Percentiles rank a stretch among this genome's conserved stretches.
These are phyloP conservation scores for Penicillium crustosum DNA, from an alignment of 2,329 filamentous ascomycete genomes.

Conservation along the genomic window DNA sequence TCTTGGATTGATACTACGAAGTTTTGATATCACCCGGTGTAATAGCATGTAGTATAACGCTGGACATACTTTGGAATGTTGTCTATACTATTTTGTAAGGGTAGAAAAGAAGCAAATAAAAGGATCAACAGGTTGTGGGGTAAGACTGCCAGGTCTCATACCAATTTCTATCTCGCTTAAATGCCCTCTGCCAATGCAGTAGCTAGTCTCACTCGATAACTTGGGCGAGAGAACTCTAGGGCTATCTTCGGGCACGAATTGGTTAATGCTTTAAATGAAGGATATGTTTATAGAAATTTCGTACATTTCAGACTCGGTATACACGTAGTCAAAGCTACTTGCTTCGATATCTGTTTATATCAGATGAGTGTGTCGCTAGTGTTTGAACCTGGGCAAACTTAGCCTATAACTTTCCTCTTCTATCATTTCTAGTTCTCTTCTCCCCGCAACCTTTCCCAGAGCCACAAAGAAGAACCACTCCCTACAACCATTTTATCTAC, in stretches of 20 bases:
- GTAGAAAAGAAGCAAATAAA: too few relatives aligned
- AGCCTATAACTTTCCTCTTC: neutral
- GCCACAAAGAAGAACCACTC: neutral
- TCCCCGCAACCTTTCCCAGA: neutral
- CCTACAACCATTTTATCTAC: neutral
- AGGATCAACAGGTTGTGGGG: too few relatives aligned
- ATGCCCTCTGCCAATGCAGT: too few relatives aligned
- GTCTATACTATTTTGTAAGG: too few relatives aligned
- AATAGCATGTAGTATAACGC: neutral
- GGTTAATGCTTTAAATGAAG: neutral
- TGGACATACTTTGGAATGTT: too few relatives aligned
- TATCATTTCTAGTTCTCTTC: neutral
- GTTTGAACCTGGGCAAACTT: neutral
- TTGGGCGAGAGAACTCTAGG: too few relatives aligned
- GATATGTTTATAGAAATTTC: neutral
- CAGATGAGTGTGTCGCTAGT: neutral
- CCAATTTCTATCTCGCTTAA: too few relatives aligned
- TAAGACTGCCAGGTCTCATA: too few relatives aligned
- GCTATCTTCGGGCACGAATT: too few relatives aligned
- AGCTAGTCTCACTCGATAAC: too few relatives aligned
- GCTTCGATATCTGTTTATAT: neutral
- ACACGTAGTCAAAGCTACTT: too few relatives aligned
- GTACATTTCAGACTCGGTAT: too few relatives aligned
- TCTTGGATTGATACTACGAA: neutral
- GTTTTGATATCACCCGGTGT: neutral